Conservation (phyloP, 2,329 filamentous ascomycete genomes). For the Pseudogymnoascus sp. region DNA sequence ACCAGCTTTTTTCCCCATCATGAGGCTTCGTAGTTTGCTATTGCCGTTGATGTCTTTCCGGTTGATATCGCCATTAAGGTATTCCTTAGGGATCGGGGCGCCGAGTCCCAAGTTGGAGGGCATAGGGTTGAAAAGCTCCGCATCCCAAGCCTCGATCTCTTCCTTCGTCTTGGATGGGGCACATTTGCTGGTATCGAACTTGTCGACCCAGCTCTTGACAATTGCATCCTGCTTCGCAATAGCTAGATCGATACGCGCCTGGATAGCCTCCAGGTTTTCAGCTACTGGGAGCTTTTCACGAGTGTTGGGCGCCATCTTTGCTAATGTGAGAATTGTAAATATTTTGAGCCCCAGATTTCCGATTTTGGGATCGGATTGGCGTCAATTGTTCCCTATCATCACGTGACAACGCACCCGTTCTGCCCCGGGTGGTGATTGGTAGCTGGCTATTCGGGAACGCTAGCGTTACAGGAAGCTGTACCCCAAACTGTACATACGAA, state of each 20-base stretch:
- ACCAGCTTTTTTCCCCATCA: slow-evolving; percentile 24
- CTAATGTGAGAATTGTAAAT: neutral
- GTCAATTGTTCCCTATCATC: neutral
- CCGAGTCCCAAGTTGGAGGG: slow-evolving; percentile 28
- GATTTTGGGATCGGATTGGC: slow-evolving; percentile 1
- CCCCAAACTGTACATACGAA: slow-evolving; percentile 8
- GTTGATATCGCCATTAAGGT: slow-evolving; percentile 23
- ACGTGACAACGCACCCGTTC: neutral
- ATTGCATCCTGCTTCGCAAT: slow-evolving; percentile 28
- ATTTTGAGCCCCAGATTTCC: neutral
- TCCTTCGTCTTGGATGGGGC: slow-evolving; percentile 24
- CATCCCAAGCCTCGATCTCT: slow-evolving; percentile 29
- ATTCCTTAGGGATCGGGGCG: slow-evolving; percentile 26
- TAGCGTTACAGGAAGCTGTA: slow-evolving; percentile 8
- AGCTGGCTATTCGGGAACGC: neutral
- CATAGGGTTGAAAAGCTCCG: slow-evolving; percentile 22
- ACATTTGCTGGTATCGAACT: neutral
- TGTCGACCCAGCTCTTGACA: slow-evolving; percentile 25
- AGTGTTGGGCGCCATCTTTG: neutral
- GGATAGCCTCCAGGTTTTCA: slow-evolving; percentile 24
- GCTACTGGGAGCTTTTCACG: slow-evolving; percentile 4
- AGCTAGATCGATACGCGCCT: slow-evolving; percentile 27
- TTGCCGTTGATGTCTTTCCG: slow-evolving; percentile 20
- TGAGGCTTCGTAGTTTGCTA: slow-evolving; percentile 27
- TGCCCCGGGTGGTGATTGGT: neutral